Conservation (phyloP, 1,284 basidiomycete genomes). For the Ustilago cynodontis region DNA sequence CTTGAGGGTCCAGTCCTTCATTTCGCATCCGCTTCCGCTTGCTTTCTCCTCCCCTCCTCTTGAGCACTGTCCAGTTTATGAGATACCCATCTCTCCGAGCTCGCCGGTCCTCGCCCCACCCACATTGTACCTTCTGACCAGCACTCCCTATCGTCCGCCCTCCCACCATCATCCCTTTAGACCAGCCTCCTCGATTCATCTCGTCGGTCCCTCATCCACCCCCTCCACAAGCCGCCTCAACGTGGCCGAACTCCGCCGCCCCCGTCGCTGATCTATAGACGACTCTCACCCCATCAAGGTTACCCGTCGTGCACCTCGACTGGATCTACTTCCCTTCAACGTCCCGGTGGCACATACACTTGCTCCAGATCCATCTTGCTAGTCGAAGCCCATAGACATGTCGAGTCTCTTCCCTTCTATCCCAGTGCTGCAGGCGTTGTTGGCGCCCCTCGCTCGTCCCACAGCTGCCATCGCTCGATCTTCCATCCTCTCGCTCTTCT, state of each 20-base stretch:
- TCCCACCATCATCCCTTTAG: constrained; percentile 5
- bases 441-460: constrained; percentile 31
- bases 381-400: constrained; percentile 14
- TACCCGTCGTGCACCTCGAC: too few relatives aligned
- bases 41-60: not conserved
- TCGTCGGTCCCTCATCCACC: constrained; percentile 15
- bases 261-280: not conserved
- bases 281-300: not conserved
- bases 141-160: constrained; percentile 2
- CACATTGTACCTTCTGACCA: not conserved
- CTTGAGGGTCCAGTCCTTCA: constrained; percentile 1
- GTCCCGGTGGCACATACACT: not conserved
- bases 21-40: constrained; percentile 6
- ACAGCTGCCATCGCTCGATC: constrained; percentile 43
- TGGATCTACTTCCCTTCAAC: too few relatives aligned
- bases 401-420: constrained; percentile 46
- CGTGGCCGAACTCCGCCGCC: constrained; percentile 15
- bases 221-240: constrained; percentile 24
- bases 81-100: not conserved
- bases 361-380: not conserved
- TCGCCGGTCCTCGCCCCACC: not conserved
- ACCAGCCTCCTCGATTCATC: constrained; percentile 26
- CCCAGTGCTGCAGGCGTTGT: constrained; percentile 35
- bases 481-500: constrained; percentile 45
- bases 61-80: not conserved